Conservation (phyloP, 163 green algal genomes). For the Scenedesmus sp. region DNA sequence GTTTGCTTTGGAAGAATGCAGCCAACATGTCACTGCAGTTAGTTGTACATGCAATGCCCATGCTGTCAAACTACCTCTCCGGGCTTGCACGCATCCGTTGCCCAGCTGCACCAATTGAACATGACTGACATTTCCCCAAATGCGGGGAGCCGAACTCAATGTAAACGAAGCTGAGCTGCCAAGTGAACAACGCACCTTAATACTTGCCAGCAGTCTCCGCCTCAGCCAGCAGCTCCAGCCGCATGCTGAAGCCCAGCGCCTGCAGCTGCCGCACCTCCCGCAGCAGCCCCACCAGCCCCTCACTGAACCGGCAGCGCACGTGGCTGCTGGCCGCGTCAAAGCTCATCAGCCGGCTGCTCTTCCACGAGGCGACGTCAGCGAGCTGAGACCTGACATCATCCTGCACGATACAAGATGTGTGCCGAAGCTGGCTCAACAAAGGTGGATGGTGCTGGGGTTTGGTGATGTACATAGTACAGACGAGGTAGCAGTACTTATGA, state of each 20-base stretch:
- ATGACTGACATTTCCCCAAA: no score
- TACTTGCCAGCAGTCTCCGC: constrained; percentile 77
- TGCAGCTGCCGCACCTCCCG: constrained; percentile 77
- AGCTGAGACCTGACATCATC: constrained; percentile 64
- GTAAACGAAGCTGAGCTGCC: no score
- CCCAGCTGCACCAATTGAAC: no score
- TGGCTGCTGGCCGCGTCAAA: constrained; percentile 77
- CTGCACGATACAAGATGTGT: constrained; percentile 43
- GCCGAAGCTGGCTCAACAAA: neutral
- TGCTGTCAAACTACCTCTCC: no score
- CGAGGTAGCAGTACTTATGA: no score
- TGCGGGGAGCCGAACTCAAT: no score
- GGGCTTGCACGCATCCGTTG: no score
- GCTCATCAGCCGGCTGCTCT: constrained; percentile 79
- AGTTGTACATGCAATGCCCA: neutral
- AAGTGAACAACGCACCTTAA: constrained; percentile 58
- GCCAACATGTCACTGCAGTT: neutral
- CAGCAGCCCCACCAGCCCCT: constrained; percentile 76
- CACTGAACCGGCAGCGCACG: constrained; percentile 83
- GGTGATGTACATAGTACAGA: no score
- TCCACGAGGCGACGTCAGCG: constrained; percentile 74
- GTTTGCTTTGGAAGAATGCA: neutral
- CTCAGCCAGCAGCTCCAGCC: constrained; percentile 71
- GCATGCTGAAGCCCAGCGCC: constrained; percentile 74
- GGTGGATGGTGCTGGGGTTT: no score